Base-by-base conservation (phyloP, 495 filamentous ascomycete species). In the Bacidia gigantensis region DNA sequence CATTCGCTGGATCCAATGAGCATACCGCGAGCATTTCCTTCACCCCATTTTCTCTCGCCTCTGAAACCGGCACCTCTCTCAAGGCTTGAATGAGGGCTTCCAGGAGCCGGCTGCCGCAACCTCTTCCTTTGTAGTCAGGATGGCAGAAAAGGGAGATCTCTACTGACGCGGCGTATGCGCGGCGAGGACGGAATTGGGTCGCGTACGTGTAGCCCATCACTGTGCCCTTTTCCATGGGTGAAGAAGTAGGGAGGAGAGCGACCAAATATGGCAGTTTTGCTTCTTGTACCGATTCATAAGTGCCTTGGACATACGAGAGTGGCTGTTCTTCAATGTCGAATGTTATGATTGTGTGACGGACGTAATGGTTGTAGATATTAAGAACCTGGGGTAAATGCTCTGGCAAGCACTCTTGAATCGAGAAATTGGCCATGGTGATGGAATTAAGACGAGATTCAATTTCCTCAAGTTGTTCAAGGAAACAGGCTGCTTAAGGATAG, bases 131-230 rank as follows among this genome's bases (percentile, higher is more conserved):
- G 25, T 63, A 24, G 1, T 56, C 48, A 1, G 58, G 64, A 49
- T 60, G 63, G 18, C 67, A 46, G 43, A 63, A 68, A 2, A 67
- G 54, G 2, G 52, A 54, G 2, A 65, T 44, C 44, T 69, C 64
- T 0, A 66, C 65, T 0, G 65, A 65, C 0, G 59, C 43, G 11
- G 59, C 64, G 50, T 67, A 64, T 3, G 65, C 63, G 24, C 61
- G 53, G 35, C 56, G 26, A 0, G 23, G 25, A 23, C 43, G 48
- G 5, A 23, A 44, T 11, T 18, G 46, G 22, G 29, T 57, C 54
- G 22, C 59, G 29, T 60, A 66, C 14, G 59, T 45, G 39, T 62
- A 69, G n/a, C 62, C 61, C 0, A 68, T 45, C 3, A 67, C 51
- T 3, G 58, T 35, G 3, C 38, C 46, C 3, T 51, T 52, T 2